A percentile compares a stretch with the other conserved stretches of the same genome.
These are phyloP conservation scores for Fusarium sp. DNA, from an alignment of 2,329 filamentous ascomycete species.

Conservation along the genomic window DNA sequence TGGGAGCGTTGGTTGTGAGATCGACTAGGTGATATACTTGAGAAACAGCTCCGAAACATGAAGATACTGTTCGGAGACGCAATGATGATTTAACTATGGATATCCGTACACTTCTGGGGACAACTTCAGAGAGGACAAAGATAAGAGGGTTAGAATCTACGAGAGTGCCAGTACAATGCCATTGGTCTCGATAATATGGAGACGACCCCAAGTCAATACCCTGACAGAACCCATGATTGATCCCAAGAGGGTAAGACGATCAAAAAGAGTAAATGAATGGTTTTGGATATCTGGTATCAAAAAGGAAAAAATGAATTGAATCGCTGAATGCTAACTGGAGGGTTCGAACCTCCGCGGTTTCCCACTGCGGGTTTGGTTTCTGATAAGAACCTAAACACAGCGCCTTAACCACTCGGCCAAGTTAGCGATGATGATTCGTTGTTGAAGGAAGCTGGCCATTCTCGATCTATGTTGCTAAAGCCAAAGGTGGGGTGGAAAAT, in stretches of 20 bases:
- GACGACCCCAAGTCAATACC: background rate
- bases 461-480: rapidly evolving
- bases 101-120: too few relatives aligned
- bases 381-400: conserved; percentile 44
- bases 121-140: background rate
- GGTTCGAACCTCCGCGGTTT: conserved; percentile 46
- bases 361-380: conserved; percentile 45
- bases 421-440: conserved; percentile 42
- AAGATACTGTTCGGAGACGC: too few relatives aligned
- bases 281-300: too few relatives aligned
- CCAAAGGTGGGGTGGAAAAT: background rate
- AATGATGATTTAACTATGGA: too few relatives aligned
- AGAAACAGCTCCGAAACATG: too few relatives aligned
- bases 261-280: background rate
- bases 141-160: background rate
- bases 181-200: too few relatives aligned
- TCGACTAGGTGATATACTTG: too few relatives aligned
- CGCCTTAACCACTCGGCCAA: conserved; percentile 46
- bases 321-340: conserved; percentile 40
- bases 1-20: too few relatives aligned
- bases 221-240: background rate
- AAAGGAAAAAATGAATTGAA: background rate
- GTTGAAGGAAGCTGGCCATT: rapidly evolving
- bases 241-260: background rate
- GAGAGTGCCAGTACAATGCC: too few relatives aligned